Base-by-base conservation (phyloP, 176 grass and related monocot genomes). In the Avena insularis region DNA sequence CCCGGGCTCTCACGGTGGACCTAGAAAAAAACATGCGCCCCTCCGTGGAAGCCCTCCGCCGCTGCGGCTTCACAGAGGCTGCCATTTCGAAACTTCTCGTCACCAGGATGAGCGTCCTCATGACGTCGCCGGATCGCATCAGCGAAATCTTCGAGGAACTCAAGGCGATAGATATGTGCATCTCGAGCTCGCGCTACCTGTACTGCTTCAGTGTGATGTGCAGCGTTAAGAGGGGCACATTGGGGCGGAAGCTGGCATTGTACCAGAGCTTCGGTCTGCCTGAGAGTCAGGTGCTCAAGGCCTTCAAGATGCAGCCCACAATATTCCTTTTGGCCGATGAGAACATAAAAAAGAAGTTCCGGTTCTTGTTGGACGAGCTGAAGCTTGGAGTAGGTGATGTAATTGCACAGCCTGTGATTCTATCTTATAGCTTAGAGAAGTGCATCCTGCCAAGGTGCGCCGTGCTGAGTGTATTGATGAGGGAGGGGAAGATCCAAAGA, bases 351-450 rank as follows among this genome's bases (percentile, higher is more conserved):
- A 83, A 64, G 77, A 84, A 77, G 20, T 9, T 83, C 6, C 64
- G 8, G 17, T 93, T 93, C 51, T 89, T 84, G 33, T 19, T 76
- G 15, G 63, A 91, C 2, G 33, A 29, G 46, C 23, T 91, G 5
- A 91, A 89, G 56, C 16, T 93, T 57, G 77, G 64, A 15, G 9
- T 72, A 43, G 5, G 7, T 5, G 83, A 84, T 14, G 11, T 89
- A 11, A 76, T 86, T 21, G 13, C 8, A 6, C 10, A 3, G 2
- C 92, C 92, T 33, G 71, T 83, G 31, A 0, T 76, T 75, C 12
- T 94, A 4, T 12, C 1, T 4, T 67, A 73, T 58, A 93, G 92
- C 79, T 21, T 91, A 61, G 83, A 94, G 74, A 94, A 87, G 83
- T 78, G 15, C 36, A 84, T 84, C 53, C 31, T 87, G 40, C 92